These are phyloP conservation scores for Podospora bellae-mahoneyi DNA, from an alignment of 495 filamentous ascomycete genomes.

Conservation along the genomic window DNA sequence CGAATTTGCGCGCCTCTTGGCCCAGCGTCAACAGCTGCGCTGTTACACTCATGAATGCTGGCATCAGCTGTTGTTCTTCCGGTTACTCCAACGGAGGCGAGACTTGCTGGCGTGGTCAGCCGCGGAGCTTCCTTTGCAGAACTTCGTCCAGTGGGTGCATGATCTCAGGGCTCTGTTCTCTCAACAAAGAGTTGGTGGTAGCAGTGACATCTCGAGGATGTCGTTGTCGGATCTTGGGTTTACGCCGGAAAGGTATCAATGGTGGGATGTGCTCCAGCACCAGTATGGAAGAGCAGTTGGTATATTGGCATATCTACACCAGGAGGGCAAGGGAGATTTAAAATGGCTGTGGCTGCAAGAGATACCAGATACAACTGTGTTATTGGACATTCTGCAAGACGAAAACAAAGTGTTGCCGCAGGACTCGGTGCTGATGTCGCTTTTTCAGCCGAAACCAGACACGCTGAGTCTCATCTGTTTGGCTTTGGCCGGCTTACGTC, in stretches of 20 bases:
- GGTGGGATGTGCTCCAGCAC: constrained; percentile 19
- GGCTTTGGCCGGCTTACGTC: constrained; percentile 10
- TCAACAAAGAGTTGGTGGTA: background rate
- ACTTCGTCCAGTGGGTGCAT: constrained; percentile 20
- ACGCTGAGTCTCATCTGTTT: constrained; percentile 15
- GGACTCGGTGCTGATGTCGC: constrained; percentile 12
- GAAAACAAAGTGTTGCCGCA: background rate
- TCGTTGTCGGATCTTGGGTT: constrained; percentile 15
- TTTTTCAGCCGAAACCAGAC: constrained; percentile 7
- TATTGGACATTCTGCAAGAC: constrained; percentile 15
- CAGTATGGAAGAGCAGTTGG: constrained; percentile 12
- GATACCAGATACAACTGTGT: background rate
- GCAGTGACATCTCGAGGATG: background rate
- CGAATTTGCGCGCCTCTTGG: constrained; percentile 16
- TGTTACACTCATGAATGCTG: constrained; percentile 17
- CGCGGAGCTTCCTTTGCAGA: constrained; percentile 10
- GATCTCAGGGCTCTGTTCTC: constrained; percentile 18
- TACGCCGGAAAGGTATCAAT: constrained; percentile 3
- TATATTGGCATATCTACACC: constrained; percentile 15
- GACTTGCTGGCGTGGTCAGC: constrained; percentile 19
- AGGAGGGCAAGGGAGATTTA: constrained; percentile 6
- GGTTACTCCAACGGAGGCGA: constrained; percentile 8
- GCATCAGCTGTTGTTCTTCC: constrained; percentile 13
- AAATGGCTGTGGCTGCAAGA: constrained; percentile 24
- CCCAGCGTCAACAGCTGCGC: constrained; percentile 11